Percentiles rank a stretch among this genome's conserved stretches.
phyloP scores from a whole-genome alignment of 2,329 filamentous ascomycete genomes.

The Macrophomina phaseolina region DNA sequence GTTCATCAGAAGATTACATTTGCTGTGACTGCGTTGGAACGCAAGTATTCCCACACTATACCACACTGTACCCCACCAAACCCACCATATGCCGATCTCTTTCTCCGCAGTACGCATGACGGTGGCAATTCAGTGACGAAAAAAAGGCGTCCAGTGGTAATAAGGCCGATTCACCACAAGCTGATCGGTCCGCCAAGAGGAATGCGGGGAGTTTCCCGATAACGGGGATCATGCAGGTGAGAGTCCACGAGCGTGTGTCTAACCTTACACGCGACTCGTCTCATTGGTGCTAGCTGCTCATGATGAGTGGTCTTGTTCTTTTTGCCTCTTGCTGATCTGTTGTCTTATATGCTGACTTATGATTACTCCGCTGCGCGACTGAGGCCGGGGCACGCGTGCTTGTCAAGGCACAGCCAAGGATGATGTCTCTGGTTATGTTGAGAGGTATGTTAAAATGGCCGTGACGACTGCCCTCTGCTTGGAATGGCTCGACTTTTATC shows the following conservation, averaged over 20 bases:
- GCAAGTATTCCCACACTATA: background rate
- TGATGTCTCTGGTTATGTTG: too few species aligned
- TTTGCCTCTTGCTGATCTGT: too few species aligned
- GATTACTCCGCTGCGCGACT: background rate
- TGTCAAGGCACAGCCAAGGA: background rate
- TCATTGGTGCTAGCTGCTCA: too few species aligned
- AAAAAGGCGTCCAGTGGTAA: background rate
- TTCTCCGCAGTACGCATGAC: background rate
- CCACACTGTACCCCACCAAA: too few species aligned
- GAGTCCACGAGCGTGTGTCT: background rate
- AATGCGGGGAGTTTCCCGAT: background rate
- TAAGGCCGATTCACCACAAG: background rate
- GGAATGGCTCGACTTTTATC: too few species aligned
- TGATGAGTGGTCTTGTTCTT: too few species aligned
- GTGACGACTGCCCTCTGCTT: too few species aligned
- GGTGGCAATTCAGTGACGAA: background rate
- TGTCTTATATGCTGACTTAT: too few species aligned
- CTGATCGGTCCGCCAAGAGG: too few species aligned
- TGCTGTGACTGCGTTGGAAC: conserved; percentile 4
- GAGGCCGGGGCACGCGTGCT: background rate
- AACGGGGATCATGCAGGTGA: too few species aligned
- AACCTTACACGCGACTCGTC: background rate
- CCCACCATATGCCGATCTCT: background rate
- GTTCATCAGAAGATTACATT: background rate
- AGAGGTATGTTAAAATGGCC: too few species aligned